Evolutionary conservation across 2,329 filamentous ascomycete species (phyloP), one percentile per base, ranked within the genome.

Genomic region (Fusarium dlaminii): DNA sequence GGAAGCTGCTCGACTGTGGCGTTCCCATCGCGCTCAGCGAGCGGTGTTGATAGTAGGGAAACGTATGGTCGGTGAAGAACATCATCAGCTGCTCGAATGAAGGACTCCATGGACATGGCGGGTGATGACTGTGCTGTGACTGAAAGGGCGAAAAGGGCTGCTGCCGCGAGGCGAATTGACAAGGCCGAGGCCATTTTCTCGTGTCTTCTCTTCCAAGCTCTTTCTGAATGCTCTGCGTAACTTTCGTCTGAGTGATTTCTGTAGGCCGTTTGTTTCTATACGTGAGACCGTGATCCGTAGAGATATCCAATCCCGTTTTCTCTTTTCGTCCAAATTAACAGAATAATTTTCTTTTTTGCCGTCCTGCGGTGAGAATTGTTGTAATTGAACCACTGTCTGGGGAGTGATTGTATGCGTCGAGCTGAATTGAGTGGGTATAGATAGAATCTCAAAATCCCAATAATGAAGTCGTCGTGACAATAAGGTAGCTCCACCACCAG

Each of bases 21-120:
- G 56, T 72, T 72, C 11, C 63, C 63, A 30, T 74, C 76, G 40
- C 55, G 72, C 56, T 56, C 70, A 37, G 72, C 54, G 36, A 77
- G 62, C 5, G 77, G 66, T 13, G 72, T 63, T 56, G 68, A 48
- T 51, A 71, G 14, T 24, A 78, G 51, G 27, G 76, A 68, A 57
- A 72, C 73, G 66, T 81, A 82, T 13, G 81, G 79, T 20, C 74
- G 73, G 48, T 73, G 60, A 49, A 82, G 77, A 36, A 82, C 79
- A 57, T 82, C 79, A 24, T 80, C 75, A 61, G 80, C 66, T 45
- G 66, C 72, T 43, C 80, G 76, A 39, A 81, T 55, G 37, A 75
- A 51, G 46, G 69, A 63, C 22, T 71, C 66, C 20, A 72, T 46
- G 20, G 54, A 56, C n/a, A 60, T 46, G 22, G 60, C 49, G 32